These are phyloP conservation scores for Pseudocercospora vitis DNA, from an alignment of 2,329 filamentous ascomycete genomes.

Conservation along the genomic window DNA sequence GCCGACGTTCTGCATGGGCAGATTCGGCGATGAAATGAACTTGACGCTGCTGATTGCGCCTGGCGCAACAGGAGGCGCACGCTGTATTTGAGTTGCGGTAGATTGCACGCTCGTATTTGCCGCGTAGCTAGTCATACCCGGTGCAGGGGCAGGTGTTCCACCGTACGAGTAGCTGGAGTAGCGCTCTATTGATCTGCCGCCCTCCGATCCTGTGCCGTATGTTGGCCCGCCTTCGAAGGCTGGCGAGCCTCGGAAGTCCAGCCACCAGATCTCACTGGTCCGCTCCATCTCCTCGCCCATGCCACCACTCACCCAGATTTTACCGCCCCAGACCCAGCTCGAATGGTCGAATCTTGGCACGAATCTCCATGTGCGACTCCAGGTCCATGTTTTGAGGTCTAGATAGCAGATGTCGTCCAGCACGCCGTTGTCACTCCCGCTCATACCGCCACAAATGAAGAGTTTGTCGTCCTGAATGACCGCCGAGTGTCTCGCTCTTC, in stretches of 20 bases:
- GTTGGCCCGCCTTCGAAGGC: conserved; percentile 59
- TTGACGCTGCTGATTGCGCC: conserved; percentile 87
- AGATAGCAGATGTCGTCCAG: conserved; percentile 96
- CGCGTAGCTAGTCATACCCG: conserved; percentile 60
- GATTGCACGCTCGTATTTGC: conserved; percentile 68
- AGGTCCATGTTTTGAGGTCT: conserved; percentile 95
- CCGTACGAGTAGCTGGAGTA: conserved; percentile 30
- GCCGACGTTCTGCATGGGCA: conserved; percentile 84
- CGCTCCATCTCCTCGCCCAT: conserved; percentile 96
- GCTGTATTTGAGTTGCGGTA: conserved; percentile 46
- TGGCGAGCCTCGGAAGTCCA: conserved; percentile 87
- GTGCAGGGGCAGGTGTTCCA: conserved; percentile 31
- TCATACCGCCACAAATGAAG: conserved; percentile 94
- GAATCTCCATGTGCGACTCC: conserved; percentile 95
- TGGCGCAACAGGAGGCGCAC: conserved; percentile 62
- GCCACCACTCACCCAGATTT: conserved; percentile 95
- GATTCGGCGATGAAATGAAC: conserved; percentile 81
- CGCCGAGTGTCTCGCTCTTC: conserved; percentile 87
- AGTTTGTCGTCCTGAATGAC: conserved; percentile 95
- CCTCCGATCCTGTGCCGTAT: conserved; percentile 36
- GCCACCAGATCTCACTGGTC: conserved; percentile 93
- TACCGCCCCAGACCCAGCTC: conserved; percentile 87
- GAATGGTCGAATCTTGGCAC: conserved; percentile 93
- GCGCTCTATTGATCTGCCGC: conserved; percentile 37
- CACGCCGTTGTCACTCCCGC: conserved; percentile 86